Percentiles rank a stretch among this genome's conserved stretches.
These are phyloP conservation scores for Chlorella sp. DNA, from an alignment of 139 green algal species.

Conservation along the genomic window DNA sequence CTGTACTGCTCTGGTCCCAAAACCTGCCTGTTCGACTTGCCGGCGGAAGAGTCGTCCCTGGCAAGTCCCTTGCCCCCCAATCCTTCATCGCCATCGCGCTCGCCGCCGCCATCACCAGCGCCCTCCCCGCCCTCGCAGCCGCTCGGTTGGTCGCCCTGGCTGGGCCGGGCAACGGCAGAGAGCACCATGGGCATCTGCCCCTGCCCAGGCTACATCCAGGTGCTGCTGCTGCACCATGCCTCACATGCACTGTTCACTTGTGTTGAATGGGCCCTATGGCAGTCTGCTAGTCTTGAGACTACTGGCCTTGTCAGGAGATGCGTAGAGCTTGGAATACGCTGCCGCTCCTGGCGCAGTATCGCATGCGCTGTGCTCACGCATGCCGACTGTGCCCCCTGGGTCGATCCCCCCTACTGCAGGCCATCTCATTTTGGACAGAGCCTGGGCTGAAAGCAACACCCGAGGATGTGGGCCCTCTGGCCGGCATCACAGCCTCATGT, in stretches of 20 bases:
- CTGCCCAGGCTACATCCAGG: neutral
- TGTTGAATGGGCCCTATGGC: too few relatives aligned
- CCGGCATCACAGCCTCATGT: too few relatives aligned
- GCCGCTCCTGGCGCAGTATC: too few relatives aligned
- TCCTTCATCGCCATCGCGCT: neutral
- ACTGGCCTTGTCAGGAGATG: neutral
- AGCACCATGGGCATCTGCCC: neutral
- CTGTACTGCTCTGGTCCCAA: conserved; percentile 2
- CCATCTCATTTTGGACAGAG: too few relatives aligned
- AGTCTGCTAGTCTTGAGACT: too few relatives aligned
- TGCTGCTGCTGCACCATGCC: neutral
- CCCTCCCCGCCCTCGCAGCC: neutral
- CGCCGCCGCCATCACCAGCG: neutral
- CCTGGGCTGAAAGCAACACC: too few relatives aligned
- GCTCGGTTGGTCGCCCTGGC: neutral
- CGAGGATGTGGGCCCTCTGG: too few relatives aligned
- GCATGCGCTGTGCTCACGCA: too few relatives aligned
- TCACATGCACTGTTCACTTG: too few relatives aligned
- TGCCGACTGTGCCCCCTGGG: too few relatives aligned
- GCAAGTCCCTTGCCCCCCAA: neutral
- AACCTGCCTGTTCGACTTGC: neutral
- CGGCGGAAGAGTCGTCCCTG: neutral
- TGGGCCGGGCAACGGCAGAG: neutral
- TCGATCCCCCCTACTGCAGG: too few relatives aligned
- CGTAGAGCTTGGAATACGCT: neutral